Evolutionary conservation across 495 filamentous ascomycete species (phyloP).

Genomic region (Penicillium paxilli): DNA sequence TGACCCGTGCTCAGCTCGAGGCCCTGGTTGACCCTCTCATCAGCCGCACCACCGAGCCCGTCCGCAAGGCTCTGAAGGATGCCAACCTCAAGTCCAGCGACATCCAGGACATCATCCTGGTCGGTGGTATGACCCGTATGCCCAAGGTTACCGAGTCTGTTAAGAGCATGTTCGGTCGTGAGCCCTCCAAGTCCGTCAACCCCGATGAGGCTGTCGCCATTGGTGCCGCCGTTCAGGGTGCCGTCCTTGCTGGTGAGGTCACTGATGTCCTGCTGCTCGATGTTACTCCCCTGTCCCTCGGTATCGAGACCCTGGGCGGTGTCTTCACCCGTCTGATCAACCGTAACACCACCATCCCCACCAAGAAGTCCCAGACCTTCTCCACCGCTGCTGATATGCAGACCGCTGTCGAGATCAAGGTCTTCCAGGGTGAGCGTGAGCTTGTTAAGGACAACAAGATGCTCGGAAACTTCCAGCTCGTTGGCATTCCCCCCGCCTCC

Average conservation of each 20-base stretch:
- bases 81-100: slow-evolving; percentile 91
- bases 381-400: slow-evolving; percentile 99
- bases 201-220: slow-evolving; percentile 99
- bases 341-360: slow-evolving; percentile 99
- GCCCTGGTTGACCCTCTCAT: slow-evolving; percentile 90
- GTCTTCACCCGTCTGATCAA: slow-evolving; percentile 99
- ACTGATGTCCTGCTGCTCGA: slow-evolving; percentile 95
- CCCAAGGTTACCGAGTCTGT: slow-evolving; percentile 98
- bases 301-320: slow-evolving; percentile 99
- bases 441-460: slow-evolving; percentile 99
- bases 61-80: slow-evolving; percentile 97
- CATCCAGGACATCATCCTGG: slow-evolving; percentile 97
- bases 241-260: slow-evolving; percentile 93
- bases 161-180: slow-evolving; percentile 96
- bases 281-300: slow-evolving; percentile 95
- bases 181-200: slow-evolving; percentile 98
- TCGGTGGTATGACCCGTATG: slow-evolving; percentile 99
- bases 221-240: slow-evolving; percentile 97
- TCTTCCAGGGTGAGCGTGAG: slow-evolving; percentile 99
- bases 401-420: slow-evolving; percentile 99
- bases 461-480: slow-evolving; percentile 99
- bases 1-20: slow-evolving; percentile 92
- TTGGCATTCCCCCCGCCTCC: slow-evolving; percentile 95
- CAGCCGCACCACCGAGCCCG: slow-evolving; percentile 81
- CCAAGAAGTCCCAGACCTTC: slow-evolving; percentile 99